A percentile compares a stretch with the other conserved stretches of the same genome.
Conservation (phyloP, 768 basidiomycete species). For the Phaffia australis region DNA sequence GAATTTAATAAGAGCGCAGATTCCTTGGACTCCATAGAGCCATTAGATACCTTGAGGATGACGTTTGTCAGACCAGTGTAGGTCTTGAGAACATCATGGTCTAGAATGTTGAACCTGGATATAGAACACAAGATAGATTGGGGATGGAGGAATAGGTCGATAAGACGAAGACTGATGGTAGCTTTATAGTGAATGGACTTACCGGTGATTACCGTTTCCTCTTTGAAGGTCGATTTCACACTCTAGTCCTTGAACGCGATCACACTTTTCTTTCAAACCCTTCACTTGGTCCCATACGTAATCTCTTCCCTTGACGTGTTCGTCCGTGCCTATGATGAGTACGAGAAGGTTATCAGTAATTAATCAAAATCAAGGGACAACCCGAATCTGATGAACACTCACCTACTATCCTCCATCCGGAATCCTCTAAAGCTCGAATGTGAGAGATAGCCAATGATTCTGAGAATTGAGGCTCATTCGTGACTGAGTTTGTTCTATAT, state of each 20-base stretch:
- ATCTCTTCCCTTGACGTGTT: conserved; percentile 21
- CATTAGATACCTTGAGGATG: conserved; percentile 20
- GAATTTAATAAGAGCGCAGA: conserved; percentile 20
- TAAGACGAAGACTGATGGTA: conserved; percentile 11
- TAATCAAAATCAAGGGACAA: background rate
- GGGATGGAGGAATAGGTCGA: background rate
- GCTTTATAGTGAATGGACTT: too few species aligned
- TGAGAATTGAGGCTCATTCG: conserved; percentile 14
- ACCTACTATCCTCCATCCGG: background rate
- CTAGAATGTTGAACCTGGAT: conserved; percentile 19
- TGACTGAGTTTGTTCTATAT: background rate
- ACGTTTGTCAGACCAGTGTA: conserved; percentile 23
- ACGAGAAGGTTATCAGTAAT: background rate
- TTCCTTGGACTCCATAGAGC: background rate
- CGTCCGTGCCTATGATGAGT: conserved; percentile 17
- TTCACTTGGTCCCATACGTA: conserved; percentile 14
- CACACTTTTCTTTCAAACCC: conserved; percentile 7
- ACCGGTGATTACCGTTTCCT: conserved; percentile 7
- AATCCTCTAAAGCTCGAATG: conserved; percentile 15
- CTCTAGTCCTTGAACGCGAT: conserved; percentile 3
- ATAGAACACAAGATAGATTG: background rate
- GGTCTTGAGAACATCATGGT: conserved; percentile 25
- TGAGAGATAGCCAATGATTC: conserved; percentile 6
- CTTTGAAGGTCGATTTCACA: conserved; percentile 21
- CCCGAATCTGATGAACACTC: background rate